Evolutionary conservation across 805 yeast species (phyloP).

Genomic region (Lachancea fermentati): DNA sequence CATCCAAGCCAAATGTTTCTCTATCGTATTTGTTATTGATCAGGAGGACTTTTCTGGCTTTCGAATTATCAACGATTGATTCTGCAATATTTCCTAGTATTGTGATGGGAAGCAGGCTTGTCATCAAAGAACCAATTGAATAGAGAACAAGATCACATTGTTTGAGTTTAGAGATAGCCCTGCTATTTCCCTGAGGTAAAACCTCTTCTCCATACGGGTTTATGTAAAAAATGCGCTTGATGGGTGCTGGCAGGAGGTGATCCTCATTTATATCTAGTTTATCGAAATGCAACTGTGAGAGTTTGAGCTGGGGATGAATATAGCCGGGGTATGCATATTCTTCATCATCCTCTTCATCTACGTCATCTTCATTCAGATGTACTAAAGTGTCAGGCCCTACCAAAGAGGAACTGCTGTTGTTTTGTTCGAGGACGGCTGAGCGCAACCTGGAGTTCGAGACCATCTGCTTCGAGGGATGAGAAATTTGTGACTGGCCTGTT

Average conservation of each 20-base stretch:
- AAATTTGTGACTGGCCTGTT: conserved; percentile 89
- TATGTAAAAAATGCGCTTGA: conserved; percentile 67
- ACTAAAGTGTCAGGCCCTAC: conserved; percentile 14
- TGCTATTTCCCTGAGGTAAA: conserved; percentile 62
- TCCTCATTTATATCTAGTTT: conserved; percentile 32
- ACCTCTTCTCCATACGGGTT: conserved; percentile 87
- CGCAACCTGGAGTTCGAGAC: conserved; percentile 16
- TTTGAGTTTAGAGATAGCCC: conserved; percentile 49
- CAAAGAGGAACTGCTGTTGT: conserved; percentile 6
- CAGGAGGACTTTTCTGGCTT: conserved; percentile 47
- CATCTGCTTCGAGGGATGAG: conserved; percentile 57
- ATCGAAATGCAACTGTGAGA: conserved; percentile 66
- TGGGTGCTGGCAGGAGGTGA: conserved; percentile 67
- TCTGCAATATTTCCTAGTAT: conserved; percentile 68
- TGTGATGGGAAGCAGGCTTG: conserved; percentile 77
- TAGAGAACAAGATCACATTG: conserved; percentile 55
- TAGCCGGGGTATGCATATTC: conserved; percentile 45
- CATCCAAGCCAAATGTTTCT: conserved; percentile 67
- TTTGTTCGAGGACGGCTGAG: conserved; percentile 20
- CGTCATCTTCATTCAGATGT: conserved; percentile 30
- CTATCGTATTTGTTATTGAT: conserved; percentile 74
- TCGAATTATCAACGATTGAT: conserved; percentile 38
- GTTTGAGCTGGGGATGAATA: conserved; percentile 65
- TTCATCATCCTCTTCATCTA: conserved; percentile 46
- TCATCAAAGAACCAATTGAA: conserved; percentile 85